Percentiles rank a stretch among this genome's conserved stretches.
Evolutionary conservation across 225 moss, liverwort and hornwort genomes (phyloP).

Genomic region (Neckera pumila): DNA sequence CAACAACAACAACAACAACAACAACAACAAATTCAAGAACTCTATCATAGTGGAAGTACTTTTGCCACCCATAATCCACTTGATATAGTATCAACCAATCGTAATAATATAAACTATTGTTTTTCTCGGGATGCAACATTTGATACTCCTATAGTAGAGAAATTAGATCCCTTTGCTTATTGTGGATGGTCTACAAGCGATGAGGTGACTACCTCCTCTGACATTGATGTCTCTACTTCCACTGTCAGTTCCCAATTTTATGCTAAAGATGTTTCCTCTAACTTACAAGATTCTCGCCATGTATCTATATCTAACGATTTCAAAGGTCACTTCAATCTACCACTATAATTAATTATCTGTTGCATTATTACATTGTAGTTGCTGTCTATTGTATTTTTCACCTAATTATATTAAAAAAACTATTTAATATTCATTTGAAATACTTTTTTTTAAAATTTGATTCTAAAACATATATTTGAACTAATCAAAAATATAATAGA

Average conservation of each 20-base stretch:
- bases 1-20: too few species aligned
- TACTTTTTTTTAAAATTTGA: neutral
- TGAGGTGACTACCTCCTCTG: neutral
- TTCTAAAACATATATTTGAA: neutral
- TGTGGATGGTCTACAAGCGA: slow-evolving; percentile 1
- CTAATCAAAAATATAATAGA: neutral
- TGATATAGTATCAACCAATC: neutral
- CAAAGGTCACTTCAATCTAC: neutral
- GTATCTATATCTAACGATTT: neutral
- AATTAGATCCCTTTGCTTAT: neutral
- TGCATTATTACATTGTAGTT: neutral
- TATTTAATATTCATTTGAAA: neutral
- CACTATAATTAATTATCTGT: neutral
- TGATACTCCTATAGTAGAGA: neutral
- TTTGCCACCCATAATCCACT: neutral
- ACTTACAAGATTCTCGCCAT: neutral
- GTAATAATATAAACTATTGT: neutral
- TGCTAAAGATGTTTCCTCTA: neutral
- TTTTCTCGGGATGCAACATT: neutral
- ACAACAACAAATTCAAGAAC: neutral
- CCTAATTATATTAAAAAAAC: neutral
- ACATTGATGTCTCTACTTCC: neutral
- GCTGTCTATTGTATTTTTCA: neutral
- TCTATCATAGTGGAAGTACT: neutral
- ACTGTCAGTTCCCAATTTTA: neutral